Evolutionary conservation across 2,329 filamentous ascomycete genomes (phyloP), one percentile per base, ranked within the genome.

Genomic region (Tolypocladium capitatum): DNA sequence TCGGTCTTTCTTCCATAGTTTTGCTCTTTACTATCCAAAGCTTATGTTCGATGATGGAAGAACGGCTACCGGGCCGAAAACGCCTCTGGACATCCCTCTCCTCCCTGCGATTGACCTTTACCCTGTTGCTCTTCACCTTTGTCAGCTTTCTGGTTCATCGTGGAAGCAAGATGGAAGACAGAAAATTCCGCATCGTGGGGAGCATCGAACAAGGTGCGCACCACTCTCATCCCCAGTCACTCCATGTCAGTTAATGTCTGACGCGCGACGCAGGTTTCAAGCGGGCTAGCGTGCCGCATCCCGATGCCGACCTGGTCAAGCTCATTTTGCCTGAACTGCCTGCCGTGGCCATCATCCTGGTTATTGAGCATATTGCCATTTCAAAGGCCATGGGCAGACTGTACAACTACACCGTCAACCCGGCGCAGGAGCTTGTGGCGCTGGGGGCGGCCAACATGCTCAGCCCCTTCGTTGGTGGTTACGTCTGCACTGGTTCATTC

Each of bases 291-390:
- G 73, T 80, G 0, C 84, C 84, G 0, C 66, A 59, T 0, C 66
- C 86, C 42, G 74, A 77, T 50, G 60, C 60, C 0, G 62, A 71
- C 0, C 70, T 88, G 41, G 68, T 88, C 54, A 67, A 63, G 1
- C 61, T 72, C 0, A 78, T 86, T 53, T 66, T 75, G 2, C 70
- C 71, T 27, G 71, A 89, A 50, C 66, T 90, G 7, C 86, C 86
- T 0, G 81, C 82, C 18, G 78, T 83, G 0, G 76, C 86, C 44
- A 86, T 91, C 51, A 85, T 91, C 18, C 67, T 90, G 18, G 73
- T 90, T 20, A 86, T 91, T 47, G 86, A 90, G 64, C 86, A 91
- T 59, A 89, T 90, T 53, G 84, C 86, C 38, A 90, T 91, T 51
- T 82, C 84, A 7, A 91, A 91, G 62, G 87, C 85, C 0, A 90